A percentile compares a stretch with the other conserved stretches of the same genome.
Evolutionary conservation across 768 basidiomycete species (phyloP).

Genomic region (Termitomyces sp.): DNA sequence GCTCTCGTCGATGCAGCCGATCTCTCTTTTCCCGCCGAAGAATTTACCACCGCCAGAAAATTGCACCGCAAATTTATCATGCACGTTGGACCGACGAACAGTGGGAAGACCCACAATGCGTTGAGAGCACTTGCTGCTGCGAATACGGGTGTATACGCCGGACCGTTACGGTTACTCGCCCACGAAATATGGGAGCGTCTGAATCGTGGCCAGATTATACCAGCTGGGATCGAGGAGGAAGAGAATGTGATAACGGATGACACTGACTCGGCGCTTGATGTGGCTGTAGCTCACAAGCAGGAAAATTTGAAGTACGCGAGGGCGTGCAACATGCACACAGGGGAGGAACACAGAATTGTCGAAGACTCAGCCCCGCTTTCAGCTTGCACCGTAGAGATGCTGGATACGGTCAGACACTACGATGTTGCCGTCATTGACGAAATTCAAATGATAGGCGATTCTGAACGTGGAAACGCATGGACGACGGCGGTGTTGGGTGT

Average conservation of each 20-base stretch:
- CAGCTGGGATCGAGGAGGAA: conserved; percentile 49
- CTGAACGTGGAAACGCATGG: conserved; percentile 78
- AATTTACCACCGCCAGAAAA: conserved; percentile 46
- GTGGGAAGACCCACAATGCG: conserved; percentile 94
- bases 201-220: conserved; percentile 85
- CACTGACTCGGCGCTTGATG: conserved; percentile 29
- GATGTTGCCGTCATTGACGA: conserved; percentile 96
- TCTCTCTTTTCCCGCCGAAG: conserved; percentile 43
- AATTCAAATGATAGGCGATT: conserved; percentile 91
- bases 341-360: conserved; percentile 82
- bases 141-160: conserved; percentile 74
- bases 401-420: conserved; percentile 31
- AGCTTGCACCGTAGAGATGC: conserved; percentile 97
- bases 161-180: conserved; percentile 88
- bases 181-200: conserved; percentile 92
- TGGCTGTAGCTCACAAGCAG: conserved; percentile 23
- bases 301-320: conserved; percentile 50
- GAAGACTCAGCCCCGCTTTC: conserved; percentile 46
- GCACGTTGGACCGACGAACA: conserved; percentile 97
- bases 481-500: conserved; percentile 73
- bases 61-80: conserved; percentile 78
- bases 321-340: conserved; percentile 83
- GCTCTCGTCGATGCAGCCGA: conserved; percentile 33
- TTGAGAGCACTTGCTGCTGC: conserved; percentile 83
- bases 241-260: conserved; percentile 26